Evolutionary conservation across 768 basidiomycete genomes (phyloP).

Genomic region (Phlegmacium glaucopus): DNA sequence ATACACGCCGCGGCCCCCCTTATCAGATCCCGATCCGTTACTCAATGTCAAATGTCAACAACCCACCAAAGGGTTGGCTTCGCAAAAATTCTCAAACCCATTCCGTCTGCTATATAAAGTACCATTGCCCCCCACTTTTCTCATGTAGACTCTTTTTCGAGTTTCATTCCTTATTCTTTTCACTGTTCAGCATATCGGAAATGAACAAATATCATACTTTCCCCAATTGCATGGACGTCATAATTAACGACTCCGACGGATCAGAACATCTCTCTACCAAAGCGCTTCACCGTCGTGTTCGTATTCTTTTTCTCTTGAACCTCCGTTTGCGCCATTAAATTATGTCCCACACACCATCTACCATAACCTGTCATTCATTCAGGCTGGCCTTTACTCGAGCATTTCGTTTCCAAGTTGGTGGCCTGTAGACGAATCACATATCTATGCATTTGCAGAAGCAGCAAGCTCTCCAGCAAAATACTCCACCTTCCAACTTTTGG

Average conservation of each 20-base stretch:
- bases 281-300: slow-evolving; percentile 6
- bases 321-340: neutral
- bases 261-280: slow-evolving; percentile 4
- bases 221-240: slow-evolving; percentile 8
- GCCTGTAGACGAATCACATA: neutral
- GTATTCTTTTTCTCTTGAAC: neutral
- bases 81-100: too few species aligned
- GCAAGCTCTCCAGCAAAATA: slow-evolving; percentile 27
- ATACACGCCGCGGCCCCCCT: too few species aligned
- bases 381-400: neutral
- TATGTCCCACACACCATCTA: neutral
- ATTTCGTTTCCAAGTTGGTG: neutral
- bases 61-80: too few species aligned
- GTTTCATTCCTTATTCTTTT: neutral
- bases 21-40: too few species aligned
- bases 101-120: neutral
- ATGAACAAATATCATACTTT: slow-evolving; percentile 11
- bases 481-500: slow-evolving; percentile 23
- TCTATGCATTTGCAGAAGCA: slow-evolving; percentile 19
- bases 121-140: neutral
- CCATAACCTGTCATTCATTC: neutral
- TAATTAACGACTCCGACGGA: slow-evolving; percentile 7
- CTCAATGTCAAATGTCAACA: too few species aligned
- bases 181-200: neutral
- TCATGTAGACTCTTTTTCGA: neutral